phyloP scores from a whole-genome alignment of 2,329 filamentous ascomycete genomes.

The Rutstroemia sp. region DNA sequence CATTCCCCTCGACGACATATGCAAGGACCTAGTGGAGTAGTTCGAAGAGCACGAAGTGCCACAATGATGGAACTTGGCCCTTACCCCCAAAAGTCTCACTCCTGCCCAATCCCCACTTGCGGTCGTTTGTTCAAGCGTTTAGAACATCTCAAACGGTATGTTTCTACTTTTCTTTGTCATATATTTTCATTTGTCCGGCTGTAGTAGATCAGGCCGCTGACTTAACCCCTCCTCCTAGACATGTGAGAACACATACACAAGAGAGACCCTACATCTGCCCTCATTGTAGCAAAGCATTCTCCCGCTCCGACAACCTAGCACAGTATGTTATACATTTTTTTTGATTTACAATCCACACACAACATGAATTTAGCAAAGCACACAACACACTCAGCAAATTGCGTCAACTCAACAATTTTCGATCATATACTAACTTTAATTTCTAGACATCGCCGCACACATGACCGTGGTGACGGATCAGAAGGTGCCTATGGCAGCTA shows the following conservation, averaged over 20 bases:
- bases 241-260: slow-evolving; percentile 98
- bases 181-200: slow-evolving; percentile 23
- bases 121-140: slow-evolving; percentile 97
- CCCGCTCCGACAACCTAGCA: slow-evolving; percentile 95
- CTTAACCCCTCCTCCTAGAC: slow-evolving; percentile 50
- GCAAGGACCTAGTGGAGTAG: slow-evolving; percentile 65
- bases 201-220: slow-evolving; percentile 38
- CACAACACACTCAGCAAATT: slow-evolving; percentile 30
- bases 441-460: slow-evolving; percentile 62
- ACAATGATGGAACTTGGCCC: slow-evolving; percentile 95
- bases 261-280: slow-evolving; percentile 97
- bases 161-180: slow-evolving; percentile 32
- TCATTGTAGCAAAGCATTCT: slow-evolving; percentile 98
- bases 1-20: slow-evolving; percentile 56
- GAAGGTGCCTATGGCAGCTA: slow-evolving; percentile 52
- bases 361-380: slow-evolving; percentile 16
- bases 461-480: slow-evolving; percentile 68
- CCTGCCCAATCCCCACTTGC: slow-evolving; percentile 97
- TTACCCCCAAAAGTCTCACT: slow-evolving; percentile 96
- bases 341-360: slow-evolving; percentile 1
- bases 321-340: slow-evolving; percentile 56
- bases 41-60: slow-evolving; percentile 84
- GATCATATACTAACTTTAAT: slow-evolving; percentile 19
- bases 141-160: slow-evolving; percentile 98
- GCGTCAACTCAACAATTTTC: slow-evolving; percentile 11